Evolutionary conservation across 169 alveolate genomes (phyloP), one percentile per base, ranked within the genome.

Genomic region (Eimeria brunetti): DNA sequence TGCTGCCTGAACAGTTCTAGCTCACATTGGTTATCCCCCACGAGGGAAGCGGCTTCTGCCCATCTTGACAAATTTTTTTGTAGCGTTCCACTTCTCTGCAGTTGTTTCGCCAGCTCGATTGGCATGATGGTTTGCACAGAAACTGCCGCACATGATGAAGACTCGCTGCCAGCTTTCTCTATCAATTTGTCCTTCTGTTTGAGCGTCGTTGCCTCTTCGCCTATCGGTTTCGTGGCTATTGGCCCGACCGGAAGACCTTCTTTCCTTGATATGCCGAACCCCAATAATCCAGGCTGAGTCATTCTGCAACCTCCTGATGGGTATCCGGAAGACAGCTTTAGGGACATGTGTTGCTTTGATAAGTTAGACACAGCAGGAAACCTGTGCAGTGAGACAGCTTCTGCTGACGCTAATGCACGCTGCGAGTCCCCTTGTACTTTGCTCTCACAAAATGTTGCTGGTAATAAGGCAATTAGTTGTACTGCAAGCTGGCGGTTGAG

Each of bases 1-100:
- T 56, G 91, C 60, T 84, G 78, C 33, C 91, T 53, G 58, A 84
- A 76, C 27, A 58, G 30, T 18, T 81, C 46, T n/a, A 53, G 30
- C 49, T 30, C 71, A 36, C 51, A 18, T 20, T 33, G 75, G 71
- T 2, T n/a, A 27, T 81, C 64, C 51, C 36, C 0, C 60, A 24
- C 20, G 38, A 22, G 38, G 33, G 22, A 22, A 20, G 30, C 27
- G 60, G 36, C 7, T 41, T 44, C 85, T 41, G 85, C 30, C 18
- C 62, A 24, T 46, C 38, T 20, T 9, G 5, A 1, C 27, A 22
- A 41, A 12, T 49, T 16, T 78, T 78, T 24, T 14, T 27, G 27
- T 9, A 2, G 1, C 38, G 7, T 46, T 8, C 7, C 38, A 24
- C 33, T 22, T 38, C 60, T 44, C 44, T 76, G 30, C 60, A 22